A percentile compares a stretch with the other conserved stretches of the same genome.
These are phyloP conservation scores for Epichloe baconii DNA, from an alignment of 2,329 filamentous ascomycete genomes.

Conservation along the genomic window DNA sequence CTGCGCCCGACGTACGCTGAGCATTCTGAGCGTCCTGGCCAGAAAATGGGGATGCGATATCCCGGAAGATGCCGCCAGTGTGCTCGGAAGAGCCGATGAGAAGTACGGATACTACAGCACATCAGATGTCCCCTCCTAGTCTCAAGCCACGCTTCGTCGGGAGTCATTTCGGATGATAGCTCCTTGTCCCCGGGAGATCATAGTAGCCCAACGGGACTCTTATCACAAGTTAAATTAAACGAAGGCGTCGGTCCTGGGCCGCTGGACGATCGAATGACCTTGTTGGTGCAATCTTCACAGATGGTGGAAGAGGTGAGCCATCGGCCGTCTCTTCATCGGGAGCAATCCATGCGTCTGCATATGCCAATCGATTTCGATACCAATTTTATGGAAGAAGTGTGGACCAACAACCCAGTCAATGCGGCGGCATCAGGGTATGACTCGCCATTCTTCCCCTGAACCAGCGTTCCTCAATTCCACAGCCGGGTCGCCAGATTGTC, in stretches of 20 bases:
- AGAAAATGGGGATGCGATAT: conserved; percentile 84
- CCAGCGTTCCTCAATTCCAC: conserved; percentile 2
- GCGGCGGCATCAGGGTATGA: not conserved
- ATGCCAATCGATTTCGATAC: conserved; percentile 12
- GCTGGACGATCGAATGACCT: conserved; percentile 6
- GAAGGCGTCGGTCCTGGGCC: conserved; percentile 3
- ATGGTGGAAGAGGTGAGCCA: not conserved
- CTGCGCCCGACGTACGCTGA: conserved; percentile 71
- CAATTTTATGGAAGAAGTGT: conserved; percentile 13
- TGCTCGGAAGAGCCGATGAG: conserved; percentile 65
- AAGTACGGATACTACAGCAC: conserved; percentile 64
- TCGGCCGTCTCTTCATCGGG: not conserved
- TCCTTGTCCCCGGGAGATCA: conserved; percentile 17
- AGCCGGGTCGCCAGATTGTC: conserved; percentile 11
- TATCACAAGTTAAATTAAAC: conserved; percentile 15
- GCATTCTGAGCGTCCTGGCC: conserved; percentile 71
- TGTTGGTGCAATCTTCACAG: conserved; percentile 7
- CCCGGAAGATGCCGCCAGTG: conserved; percentile 65
- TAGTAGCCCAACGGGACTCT: conserved; percentile 20
- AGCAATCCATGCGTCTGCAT: not conserved
- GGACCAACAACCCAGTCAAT: conserved; percentile 7
- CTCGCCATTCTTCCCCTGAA: conserved; percentile 1
- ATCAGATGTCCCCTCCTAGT: conserved; percentile 46
- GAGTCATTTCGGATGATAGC: conserved; percentile 16
- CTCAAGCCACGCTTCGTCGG: conserved; percentile 20